Percentiles rank a stretch among this genome's conserved stretches.
Conservation (phyloP, 768 basidiomycete genomes). For the Omphalotus guepiniiformis region DNA sequence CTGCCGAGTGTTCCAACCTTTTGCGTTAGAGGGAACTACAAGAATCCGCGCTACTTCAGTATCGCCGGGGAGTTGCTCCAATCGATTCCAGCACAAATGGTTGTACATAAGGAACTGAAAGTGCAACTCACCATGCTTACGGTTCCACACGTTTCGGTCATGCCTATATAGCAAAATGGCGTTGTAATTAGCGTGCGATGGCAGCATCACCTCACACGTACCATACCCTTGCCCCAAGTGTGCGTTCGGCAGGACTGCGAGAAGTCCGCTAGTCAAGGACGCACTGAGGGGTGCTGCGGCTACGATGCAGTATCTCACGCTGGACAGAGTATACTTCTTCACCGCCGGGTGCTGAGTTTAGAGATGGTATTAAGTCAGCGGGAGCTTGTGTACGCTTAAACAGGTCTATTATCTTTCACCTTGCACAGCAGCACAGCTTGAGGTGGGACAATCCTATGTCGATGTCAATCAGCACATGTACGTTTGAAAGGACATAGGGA, state of each 20-base stretch:
- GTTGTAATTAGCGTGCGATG: too few species aligned
- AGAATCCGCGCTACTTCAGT: background rate
- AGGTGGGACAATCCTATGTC: slow-evolving; percentile 26
- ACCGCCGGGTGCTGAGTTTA: slow-evolving; percentile 25
- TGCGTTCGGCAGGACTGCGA: slow-evolving; percentile 24
- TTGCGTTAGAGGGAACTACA: slow-evolving; percentile 25
- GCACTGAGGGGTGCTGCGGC: slow-evolving; percentile 33
- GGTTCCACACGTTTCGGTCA: slow-evolving; percentile 40
- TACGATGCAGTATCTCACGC: slow-evolving; percentile 24
- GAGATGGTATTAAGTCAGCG: background rate
- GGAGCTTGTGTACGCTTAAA: too few species aligned
- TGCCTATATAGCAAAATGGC: slow-evolving; percentile 25
- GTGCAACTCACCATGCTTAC: slow-evolving; percentile 24
- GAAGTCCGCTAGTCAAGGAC: slow-evolving; percentile 25
- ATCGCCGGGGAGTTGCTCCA: background rate
- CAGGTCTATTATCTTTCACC: background rate
- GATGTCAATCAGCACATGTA: slow-evolving; percentile 1
- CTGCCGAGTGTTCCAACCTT: slow-evolving; percentile 32
- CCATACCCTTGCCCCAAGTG: slow-evolving; percentile 33
- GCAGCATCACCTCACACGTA: too few species aligned
- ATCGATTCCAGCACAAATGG: background rate
- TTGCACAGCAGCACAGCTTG: slow-evolving; percentile 32
- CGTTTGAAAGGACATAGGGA: background rate
- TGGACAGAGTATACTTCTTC: slow-evolving; percentile 27
- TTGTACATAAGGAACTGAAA: background rate